phyloP scores from a whole-genome alignment of 768 basidiomycete genomes.

The Leccinum longicurvipes region DNA sequence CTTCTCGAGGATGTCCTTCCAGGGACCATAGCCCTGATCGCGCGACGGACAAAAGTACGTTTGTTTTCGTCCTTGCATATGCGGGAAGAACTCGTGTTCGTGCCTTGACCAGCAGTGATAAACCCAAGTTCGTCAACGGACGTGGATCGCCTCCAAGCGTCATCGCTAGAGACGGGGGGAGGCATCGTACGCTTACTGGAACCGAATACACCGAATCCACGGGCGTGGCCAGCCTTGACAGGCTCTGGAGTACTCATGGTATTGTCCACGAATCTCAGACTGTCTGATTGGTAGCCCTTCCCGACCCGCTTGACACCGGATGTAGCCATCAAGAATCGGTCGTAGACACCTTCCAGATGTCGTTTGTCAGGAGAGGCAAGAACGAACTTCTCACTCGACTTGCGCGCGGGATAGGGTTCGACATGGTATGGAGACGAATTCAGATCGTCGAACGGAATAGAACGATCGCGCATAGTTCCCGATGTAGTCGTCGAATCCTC shows the following conservation, averaged over 20 bases:
- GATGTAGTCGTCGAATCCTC: slow-evolving; percentile 36
- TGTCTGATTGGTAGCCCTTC: slow-evolving; percentile 77
- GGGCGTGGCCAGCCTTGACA: slow-evolving; percentile 16
- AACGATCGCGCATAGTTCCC: slow-evolving; percentile 9
- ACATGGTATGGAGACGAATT: slow-evolving; percentile 61
- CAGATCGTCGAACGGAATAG: slow-evolving; percentile 40
- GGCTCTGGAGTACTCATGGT: slow-evolving; percentile 20
- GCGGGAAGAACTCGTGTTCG: slow-evolving; percentile 19
- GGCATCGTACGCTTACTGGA: slow-evolving; percentile 56
- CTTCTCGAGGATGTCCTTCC: slow-evolving; percentile 54
- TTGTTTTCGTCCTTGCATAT: slow-evolving; percentile 36
- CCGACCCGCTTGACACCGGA: slow-evolving; percentile 77
- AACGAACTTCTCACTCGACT: slow-evolving; percentile 32
- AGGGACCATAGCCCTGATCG: slow-evolving; percentile 74
- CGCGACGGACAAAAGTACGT: slow-evolving; percentile 60
- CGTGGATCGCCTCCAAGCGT: slow-evolving; percentile 41
- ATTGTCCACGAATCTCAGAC: slow-evolving; percentile 42
- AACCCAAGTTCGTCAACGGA: slow-evolving; percentile 68
- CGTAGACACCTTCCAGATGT: slow-evolving; percentile 72
- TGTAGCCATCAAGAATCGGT: slow-evolving; percentile 80
- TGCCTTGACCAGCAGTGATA: slow-evolving; percentile 37
- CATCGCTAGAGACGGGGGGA: slow-evolving; percentile 69
- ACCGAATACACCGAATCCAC: slow-evolving; percentile 29
- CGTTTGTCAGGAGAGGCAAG: slow-evolving; percentile 57
- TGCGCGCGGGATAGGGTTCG: slow-evolving; percentile 58